Conservation (phyloP, 306 rosid genomes). For the Sesbania bispinosa region DNA sequence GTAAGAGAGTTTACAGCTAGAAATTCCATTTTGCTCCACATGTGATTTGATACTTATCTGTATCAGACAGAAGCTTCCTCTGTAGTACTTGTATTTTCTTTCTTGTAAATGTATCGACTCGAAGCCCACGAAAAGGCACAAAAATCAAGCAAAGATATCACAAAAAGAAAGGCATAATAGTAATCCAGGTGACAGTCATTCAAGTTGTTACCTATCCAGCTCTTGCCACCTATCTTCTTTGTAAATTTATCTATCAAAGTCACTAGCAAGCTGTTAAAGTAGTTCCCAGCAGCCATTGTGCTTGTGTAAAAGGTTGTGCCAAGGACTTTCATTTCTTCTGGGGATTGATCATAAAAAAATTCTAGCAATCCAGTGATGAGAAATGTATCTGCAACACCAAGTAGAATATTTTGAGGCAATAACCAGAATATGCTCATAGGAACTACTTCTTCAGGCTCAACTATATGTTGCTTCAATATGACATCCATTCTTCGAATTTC, state of each 20-base stretch:
- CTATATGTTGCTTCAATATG: slow-evolving; percentile 31
- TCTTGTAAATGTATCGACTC: slow-evolving; percentile 23
- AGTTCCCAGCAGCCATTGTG: slow-evolving; percentile 68
- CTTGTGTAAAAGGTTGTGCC: slow-evolving; percentile 77
- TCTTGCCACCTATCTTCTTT: slow-evolving; percentile 41
- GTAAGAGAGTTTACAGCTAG: no score
- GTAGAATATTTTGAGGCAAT: slow-evolving; percentile 57
- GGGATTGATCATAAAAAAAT: slow-evolving; percentile 81
- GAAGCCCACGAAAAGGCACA: slow-evolving; percentile 9
- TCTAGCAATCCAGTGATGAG: slow-evolving; percentile 62
- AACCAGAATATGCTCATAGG: slow-evolving; percentile 82
- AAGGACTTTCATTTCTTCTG: slow-evolving; percentile 74
- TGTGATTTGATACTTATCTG: no score
- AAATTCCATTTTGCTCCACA: no score
- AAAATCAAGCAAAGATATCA: slow-evolving; percentile 46
- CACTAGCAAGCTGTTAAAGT: slow-evolving; percentile 56
- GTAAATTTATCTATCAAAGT: slow-evolving; percentile 50
- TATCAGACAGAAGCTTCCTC: no score
- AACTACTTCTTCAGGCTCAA: slow-evolving; percentile 47
- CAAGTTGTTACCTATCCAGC: slow-evolving; percentile 67
- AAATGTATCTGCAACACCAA: slow-evolving; percentile 65
- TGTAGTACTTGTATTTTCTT: neutral
- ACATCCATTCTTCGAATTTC: slow-evolving; percentile 53
- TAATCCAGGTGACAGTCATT: slow-evolving; percentile 67
- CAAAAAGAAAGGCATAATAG: slow-evolving; percentile 61